A percentile compares a stretch with the other conserved stretches of the same genome.
phyloP scores from a whole-genome alignment of 2,329 filamentous ascomycete genomes.

The Emmonsiellopsis sp. region DNA sequence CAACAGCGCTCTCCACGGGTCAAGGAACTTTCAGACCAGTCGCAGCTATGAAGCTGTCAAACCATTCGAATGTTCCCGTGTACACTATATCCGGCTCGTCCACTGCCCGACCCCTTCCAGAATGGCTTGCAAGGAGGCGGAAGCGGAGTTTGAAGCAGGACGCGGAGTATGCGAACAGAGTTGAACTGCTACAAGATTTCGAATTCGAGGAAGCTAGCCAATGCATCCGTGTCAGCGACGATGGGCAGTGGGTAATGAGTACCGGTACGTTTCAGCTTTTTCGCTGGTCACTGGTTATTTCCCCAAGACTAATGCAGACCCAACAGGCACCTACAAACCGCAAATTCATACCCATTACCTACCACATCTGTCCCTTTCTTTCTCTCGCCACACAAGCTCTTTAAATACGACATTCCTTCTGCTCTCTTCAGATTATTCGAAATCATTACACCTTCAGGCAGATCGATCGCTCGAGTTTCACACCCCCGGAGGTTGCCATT shows the following conservation, averaged over 20 bases:
- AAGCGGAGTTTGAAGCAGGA: slow-evolving; percentile 91
- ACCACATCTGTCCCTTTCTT: slow-evolving; percentile 87
- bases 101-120: slow-evolving; percentile 76
- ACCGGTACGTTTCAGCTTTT: slow-evolving; percentile 50
- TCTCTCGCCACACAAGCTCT: slow-evolving; percentile 79
- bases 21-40: not conserved
- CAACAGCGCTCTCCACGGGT: not conserved
- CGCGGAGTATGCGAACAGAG: slow-evolving; percentile 81
- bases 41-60: slow-evolving; percentile 38
- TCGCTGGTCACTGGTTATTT: slow-evolving; percentile 1
- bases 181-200: slow-evolving; percentile 94
- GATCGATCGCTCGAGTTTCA: slow-evolving; percentile 92
- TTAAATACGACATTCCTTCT: slow-evolving; percentile 87
- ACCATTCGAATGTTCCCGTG: slow-evolving; percentile 73
- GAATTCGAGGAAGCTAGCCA: slow-evolving; percentile 93
- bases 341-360: slow-evolving; percentile 96
- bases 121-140: slow-evolving; percentile 85
- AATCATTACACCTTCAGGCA: slow-evolving; percentile 85
- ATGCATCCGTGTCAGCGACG: slow-evolving; percentile 82
- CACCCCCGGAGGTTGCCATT: slow-evolving; percentile 77
- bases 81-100: slow-evolving; percentile 93
- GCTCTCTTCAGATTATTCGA: slow-evolving; percentile 83
- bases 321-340: slow-evolving; percentile 55
- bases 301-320: not conserved
- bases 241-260: slow-evolving; percentile 96